A percentile compares a stretch with the other conserved stretches of the same genome.
Evolutionary conservation across 306 rosid species (phyloP).

Genomic region (Sphenostylis stenocarpa): DNA sequence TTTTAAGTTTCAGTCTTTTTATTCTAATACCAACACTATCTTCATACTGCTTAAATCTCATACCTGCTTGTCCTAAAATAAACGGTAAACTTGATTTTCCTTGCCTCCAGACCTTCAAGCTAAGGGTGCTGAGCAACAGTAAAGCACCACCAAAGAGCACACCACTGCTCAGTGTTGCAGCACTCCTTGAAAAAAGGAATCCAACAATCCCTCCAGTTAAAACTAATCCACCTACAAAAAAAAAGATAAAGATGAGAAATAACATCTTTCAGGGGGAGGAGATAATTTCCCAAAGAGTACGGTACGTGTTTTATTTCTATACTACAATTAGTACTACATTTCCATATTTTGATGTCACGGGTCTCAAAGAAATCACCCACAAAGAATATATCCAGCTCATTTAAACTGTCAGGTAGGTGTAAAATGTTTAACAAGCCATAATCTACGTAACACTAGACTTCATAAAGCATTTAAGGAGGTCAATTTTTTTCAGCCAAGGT

Average conservation of each 20-base stretch:
- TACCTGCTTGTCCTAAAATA: slow-evolving; percentile 94
- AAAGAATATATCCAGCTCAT: neutral
- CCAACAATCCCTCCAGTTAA: slow-evolving; percentile 75
- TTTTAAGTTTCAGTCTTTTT: neutral
- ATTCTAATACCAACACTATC: neutral
- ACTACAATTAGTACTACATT: neutral
- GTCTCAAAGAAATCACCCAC: slow-evolving; percentile 17
- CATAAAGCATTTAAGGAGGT: slow-evolving; percentile 4
- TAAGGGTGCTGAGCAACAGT: slow-evolving; percentile 76
- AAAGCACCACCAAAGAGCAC: slow-evolving; percentile 83
- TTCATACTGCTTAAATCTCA: slow-evolving; percentile 10
- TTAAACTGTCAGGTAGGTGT: slow-evolving; percentile 3
- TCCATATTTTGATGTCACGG: neutral
- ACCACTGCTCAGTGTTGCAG: slow-evolving; percentile 59
- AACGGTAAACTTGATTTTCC: slow-evolving; percentile 87
- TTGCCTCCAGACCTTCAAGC: slow-evolving; percentile 94
- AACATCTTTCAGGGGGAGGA: neutral
- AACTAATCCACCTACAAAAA: slow-evolving; percentile 72
- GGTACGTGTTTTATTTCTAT: neutral
- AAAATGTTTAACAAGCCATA: slow-evolving; percentile 21
- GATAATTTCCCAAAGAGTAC: neutral
- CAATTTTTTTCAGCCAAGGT: neutral
- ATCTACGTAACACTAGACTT: neutral
- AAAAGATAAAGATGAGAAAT: slow-evolving; percentile 5
- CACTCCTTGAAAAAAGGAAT: slow-evolving; percentile 67